Base-by-base conservation (phyloP, 768 basidiomycete genomes). In the Hypholoma fasciculare region DNA sequence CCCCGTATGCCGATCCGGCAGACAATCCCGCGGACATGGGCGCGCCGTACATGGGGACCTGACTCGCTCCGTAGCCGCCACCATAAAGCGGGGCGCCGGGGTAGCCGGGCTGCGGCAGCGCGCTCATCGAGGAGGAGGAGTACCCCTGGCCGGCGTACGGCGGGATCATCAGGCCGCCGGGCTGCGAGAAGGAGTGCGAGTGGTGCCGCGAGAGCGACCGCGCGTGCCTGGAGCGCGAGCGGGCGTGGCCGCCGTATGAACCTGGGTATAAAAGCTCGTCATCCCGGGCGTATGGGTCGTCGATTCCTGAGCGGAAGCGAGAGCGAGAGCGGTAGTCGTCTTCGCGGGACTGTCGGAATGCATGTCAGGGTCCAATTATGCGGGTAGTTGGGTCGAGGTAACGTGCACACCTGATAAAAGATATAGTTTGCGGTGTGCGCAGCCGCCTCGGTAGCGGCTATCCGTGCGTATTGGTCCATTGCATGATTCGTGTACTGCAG, bases 381-480 rank as follows among this genome's bases (percentile, higher is more conserved):
- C 49, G 14, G 20, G 17, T 49, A 43, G n/a, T 19, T 58, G 53
- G 30, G 44, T 17, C 19, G 20, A 7, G 3, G 30, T 34, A 34
- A 46, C n/a, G n/a, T 48, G 16, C 75, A 51, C 37, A 85, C 85
- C 69, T 81, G 74, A 59, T 77, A 78, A 55, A 86, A 87, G 36
- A 89, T 80, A 26, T 78, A 74, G 13, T 82, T 82, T 1, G 86
- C 88, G 0, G 88, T 89, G 42, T 84, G 81, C 16, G 87, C 88
- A 1, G 89, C 88, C 0, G 86, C 75, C 65, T 90, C 89, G 27
- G 82, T 80, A 12, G 86, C 82, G 48, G 75, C 74, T 38, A 75
- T 72, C 20, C 82, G 77, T 1, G 80, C 74, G 59, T 81, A 80
- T 9, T 71, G 70, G 63, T 86, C 79, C 42, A 71, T 59, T 0